phyloP scores from a whole-genome alignment of 108 stramenopile genomes.

The Pseudonitzschia multiseries region DNA sequence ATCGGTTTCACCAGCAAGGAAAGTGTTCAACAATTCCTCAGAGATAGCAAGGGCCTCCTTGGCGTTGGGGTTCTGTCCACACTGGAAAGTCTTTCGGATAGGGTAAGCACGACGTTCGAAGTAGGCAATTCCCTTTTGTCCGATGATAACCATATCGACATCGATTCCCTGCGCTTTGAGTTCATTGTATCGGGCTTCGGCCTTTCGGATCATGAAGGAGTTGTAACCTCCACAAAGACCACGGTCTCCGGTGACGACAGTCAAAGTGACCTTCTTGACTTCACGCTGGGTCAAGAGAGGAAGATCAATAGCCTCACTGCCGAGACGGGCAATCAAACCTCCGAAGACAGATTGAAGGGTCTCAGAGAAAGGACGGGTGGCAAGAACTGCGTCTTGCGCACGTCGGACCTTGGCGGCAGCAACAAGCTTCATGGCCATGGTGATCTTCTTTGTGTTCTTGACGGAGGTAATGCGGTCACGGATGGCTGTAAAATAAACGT shows the following conservation, averaged over 20 bases:
- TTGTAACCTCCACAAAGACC: constrained; percentile 98
- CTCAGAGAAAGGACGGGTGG: constrained; percentile 95
- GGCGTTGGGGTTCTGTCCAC: constrained; percentile 89
- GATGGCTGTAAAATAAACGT: constrained; percentile 56
- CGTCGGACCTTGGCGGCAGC: constrained; percentile 97
- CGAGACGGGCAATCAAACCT: constrained; percentile 83
- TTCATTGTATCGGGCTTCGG: constrained; percentile 85
- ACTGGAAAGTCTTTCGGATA: constrained; percentile 78
- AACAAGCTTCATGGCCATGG: constrained; percentile 97
- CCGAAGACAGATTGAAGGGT: constrained; percentile 94
- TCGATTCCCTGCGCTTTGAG: constrained; percentile 83
- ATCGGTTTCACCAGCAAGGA: constrained; percentile 92
- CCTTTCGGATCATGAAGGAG: constrained; percentile 96
- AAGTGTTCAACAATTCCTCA: constrained; percentile 87
- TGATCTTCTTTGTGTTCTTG: constrained; percentile 92
- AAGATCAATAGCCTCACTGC: constrained; percentile 85
- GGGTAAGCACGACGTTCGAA: constrained; percentile 80
- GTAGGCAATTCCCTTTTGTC: constrained; percentile 91
- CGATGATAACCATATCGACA: constrained; percentile 84
- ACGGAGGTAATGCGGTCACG: constrained; percentile 90
- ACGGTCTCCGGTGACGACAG: constrained; percentile 90
- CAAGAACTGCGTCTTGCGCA: constrained; percentile 95
- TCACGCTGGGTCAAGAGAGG: constrained; percentile 94
- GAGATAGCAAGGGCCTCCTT: constrained; percentile 90
- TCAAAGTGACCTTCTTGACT: constrained; percentile 94